These are phyloP conservation scores for Wickerhamiella nectarea DNA, from an alignment of 805 yeast species.

Conservation along the genomic window DNA sequence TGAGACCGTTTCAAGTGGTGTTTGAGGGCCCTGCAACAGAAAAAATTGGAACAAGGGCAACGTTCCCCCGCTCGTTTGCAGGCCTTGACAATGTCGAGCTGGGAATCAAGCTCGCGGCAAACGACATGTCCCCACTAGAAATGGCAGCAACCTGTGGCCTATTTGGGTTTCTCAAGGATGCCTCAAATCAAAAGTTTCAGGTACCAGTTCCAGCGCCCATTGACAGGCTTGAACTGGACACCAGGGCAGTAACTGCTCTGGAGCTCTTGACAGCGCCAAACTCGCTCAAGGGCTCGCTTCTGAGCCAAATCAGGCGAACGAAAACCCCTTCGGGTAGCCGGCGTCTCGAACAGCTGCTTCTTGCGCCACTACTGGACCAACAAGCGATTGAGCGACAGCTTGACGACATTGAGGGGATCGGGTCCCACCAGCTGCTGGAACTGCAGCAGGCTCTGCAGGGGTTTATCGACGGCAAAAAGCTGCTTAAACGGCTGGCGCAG, in stretches of 20 bases:
- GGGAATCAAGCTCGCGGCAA: slow-evolving; percentile 12
- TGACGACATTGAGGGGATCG: slow-evolving; percentile 28
- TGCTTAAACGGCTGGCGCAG: slow-evolving; percentile 28
- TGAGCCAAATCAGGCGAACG: slow-evolving; percentile 1
- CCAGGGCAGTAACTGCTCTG: slow-evolving; percentile 50
- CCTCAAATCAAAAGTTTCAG: slow-evolving; percentile 39
- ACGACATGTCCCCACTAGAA: slow-evolving; percentile 26
- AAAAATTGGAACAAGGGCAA: slow-evolving; percentile 34
- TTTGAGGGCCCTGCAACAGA: slow-evolving; percentile 23
- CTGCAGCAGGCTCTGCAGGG: slow-evolving; percentile 45
- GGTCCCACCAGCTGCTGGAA: slow-evolving; percentile 25
- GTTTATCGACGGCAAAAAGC: slow-evolving; percentile 31
- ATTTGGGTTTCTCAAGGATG: slow-evolving; percentile 52
- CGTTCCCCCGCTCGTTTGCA: neutral
- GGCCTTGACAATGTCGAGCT: neutral
- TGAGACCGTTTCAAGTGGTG: slow-evolving; percentile 69
- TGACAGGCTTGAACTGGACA: slow-evolving; percentile 30
- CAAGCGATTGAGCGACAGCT: slow-evolving; percentile 45
- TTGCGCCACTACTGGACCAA: slow-evolving; percentile 58
- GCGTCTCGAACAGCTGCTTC: slow-evolving; percentile 62
- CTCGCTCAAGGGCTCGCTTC: neutral
- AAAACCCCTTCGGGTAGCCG: slow-evolving; percentile 37
- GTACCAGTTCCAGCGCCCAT: neutral
- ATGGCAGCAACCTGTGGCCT: slow-evolving; percentile 50
- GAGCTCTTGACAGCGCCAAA: slow-evolving; percentile 37